Evolutionary conservation across 306 rosid species (phyloP).

Genomic region (Delonix regia): DNA sequence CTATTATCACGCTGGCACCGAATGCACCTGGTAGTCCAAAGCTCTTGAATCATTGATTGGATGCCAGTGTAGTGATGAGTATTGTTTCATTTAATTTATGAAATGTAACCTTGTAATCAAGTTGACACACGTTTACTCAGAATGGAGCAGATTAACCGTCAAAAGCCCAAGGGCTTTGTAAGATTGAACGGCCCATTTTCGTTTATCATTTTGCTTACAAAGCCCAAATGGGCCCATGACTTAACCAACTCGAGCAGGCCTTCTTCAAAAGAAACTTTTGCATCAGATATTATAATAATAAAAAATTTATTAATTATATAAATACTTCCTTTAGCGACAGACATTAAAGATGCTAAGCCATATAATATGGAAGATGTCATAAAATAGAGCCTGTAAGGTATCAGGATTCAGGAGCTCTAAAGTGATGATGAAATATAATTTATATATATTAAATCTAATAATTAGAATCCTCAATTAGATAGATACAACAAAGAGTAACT

Average conservation of each 20-base stretch:
- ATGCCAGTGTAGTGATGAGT: background rate
- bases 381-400: too few relatives aligned
- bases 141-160: background rate
- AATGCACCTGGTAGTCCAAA: constrained; percentile 1
- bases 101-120: background rate
- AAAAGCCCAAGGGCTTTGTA: background rate
- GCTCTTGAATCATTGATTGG: background rate
- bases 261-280: too few relatives aligned
- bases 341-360: too few relatives aligned
- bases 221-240: background rate
- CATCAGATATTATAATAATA: too few relatives aligned
- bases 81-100: background rate
- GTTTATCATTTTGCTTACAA: background rate
- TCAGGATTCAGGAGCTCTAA: too few relatives aligned
- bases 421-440: too few relatives aligned
- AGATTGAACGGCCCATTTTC: background rate
- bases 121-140: background rate
- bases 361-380: too few relatives aligned
- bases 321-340: too few relatives aligned
- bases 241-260: background rate
- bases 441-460: too few relatives aligned
- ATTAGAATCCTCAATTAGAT: too few relatives aligned
- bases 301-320: too few relatives aligned
- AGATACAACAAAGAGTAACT: too few relatives aligned
- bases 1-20: background rate